A percentile compares a stretch with the other conserved stretches of the same genome.
phyloP scores from a whole-genome alignment of 805 yeast species.

The Maudiozyma bulderi region DNA sequence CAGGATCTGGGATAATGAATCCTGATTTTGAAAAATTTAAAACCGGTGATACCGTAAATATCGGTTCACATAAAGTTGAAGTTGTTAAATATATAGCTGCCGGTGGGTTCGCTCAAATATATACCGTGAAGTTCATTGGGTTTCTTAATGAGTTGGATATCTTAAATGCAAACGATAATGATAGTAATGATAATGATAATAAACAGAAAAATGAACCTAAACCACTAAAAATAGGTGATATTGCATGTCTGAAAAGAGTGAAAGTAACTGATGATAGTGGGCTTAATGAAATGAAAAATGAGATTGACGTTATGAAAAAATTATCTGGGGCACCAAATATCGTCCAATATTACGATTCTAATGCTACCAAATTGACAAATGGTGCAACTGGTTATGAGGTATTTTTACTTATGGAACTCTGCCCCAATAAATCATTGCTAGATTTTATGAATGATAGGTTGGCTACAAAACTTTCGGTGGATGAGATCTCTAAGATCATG shows the following conservation, averaged over 20 bases:
- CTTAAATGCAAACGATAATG: neutral
- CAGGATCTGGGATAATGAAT: slow-evolving; percentile 4
- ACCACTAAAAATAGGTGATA: slow-evolving; percentile 30
- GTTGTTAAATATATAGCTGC: slow-evolving; percentile 51
- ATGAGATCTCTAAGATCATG: slow-evolving; percentile 76
- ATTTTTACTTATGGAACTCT: slow-evolving; percentile 82
- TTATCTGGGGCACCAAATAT: slow-evolving; percentile 47
- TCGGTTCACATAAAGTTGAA: slow-evolving; percentile 51
- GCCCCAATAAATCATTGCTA: slow-evolving; percentile 76
- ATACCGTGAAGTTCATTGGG: slow-evolving; percentile 44
- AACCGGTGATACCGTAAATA: slow-evolving; percentile 45
- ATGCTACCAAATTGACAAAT: slow-evolving; percentile 47
- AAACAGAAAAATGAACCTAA: slow-evolving; percentile 2
- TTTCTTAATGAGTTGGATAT: slow-evolving; percentile 17
- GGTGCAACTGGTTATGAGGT: slow-evolving; percentile 63
- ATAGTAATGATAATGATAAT: slow-evolving; percentile 4
- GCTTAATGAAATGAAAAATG: slow-evolving; percentile 53
- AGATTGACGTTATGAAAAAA: slow-evolving; percentile 70
- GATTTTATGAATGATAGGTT: slow-evolving; percentile 86
- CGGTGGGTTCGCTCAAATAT: slow-evolving; percentile 79
- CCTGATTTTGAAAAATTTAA: slow-evolving; percentile 11
- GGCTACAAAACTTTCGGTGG: slow-evolving; percentile 64
- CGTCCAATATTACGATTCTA: slow-evolving; percentile 65
- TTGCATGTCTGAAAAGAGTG: slow-evolving; percentile 66
- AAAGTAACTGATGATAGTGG: slow-evolving; percentile 64